A percentile compares a stretch with the other conserved stretches of the same genome.
These are phyloP conservation scores for Colletotrichum ledebouriae DNA, from an alignment of 2,329 filamentous ascomycete genomes.

Conservation along the genomic window DNA sequence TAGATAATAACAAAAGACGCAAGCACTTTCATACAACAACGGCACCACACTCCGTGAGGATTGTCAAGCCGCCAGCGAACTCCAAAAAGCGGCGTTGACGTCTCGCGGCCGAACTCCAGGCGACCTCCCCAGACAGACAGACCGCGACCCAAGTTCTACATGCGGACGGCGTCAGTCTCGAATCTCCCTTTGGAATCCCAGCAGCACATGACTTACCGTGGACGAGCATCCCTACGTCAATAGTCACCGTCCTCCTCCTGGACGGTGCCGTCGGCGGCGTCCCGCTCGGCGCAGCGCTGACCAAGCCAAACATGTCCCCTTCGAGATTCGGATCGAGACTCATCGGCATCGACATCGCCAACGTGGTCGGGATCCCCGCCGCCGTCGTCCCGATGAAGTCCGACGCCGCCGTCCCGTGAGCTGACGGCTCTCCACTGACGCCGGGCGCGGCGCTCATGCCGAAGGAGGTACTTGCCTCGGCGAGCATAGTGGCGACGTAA, in stretches of 20 bases:
- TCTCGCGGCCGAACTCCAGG: conserved; percentile 57
- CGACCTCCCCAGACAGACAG: conserved; percentile 56
- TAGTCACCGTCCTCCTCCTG: conserved; percentile 49
- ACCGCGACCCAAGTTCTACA: conserved; percentile 52
- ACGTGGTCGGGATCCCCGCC: background rate
- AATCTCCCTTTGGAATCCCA: background rate
- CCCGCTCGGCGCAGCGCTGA: background rate
- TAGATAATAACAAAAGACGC: too few species aligned
- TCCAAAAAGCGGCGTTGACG: conserved; percentile 45
- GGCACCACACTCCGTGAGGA: background rate
- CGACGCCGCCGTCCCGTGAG: background rate
- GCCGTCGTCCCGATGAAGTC: background rate
- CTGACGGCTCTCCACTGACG: accelerated
- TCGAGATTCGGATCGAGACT: conserved; percentile 25
- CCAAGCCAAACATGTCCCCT: conserved; percentile 12
- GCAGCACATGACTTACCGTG: conserved; percentile 46
- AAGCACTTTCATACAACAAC: too few species aligned
- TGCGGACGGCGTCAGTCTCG: background rate
- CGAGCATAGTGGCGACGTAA: background rate
- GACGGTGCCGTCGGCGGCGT: conserved; percentile 36
- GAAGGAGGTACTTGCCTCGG: background rate
- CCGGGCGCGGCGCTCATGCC: background rate
- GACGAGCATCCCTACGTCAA: conserved; percentile 50
- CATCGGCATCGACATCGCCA: background rate
- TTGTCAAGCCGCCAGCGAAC: conserved; percentile 22